Conservation (phyloP, 1,284 basidiomycete species). For the Puccinia polysora region DNA sequence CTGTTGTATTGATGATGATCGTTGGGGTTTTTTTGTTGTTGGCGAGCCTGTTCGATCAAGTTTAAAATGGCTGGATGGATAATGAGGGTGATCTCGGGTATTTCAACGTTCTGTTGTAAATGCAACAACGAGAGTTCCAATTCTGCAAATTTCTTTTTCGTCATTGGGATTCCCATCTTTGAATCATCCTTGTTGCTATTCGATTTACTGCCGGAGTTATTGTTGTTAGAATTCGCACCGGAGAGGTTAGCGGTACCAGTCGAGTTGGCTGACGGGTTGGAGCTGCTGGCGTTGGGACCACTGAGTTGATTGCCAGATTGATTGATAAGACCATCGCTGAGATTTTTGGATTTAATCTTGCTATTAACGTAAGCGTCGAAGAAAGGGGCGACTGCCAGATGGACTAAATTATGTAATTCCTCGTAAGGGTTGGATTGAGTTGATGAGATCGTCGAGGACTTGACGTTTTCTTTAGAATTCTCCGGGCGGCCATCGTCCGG, state of each 20-base stretch:
- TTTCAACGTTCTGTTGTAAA: slow-evolving; percentile 97
- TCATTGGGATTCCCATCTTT: slow-evolving; percentile 95
- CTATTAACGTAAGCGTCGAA: slow-evolving; percentile 86
- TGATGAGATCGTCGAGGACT: slow-evolving; percentile 52
- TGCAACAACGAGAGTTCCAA: slow-evolving; percentile 92
- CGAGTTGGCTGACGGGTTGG: neutral
- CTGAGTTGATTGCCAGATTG: slow-evolving; percentile 42
- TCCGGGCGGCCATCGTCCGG: slow-evolving; percentile 35
- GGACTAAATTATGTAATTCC: slow-evolving; percentile 90
- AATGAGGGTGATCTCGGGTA: slow-evolving; percentile 87
- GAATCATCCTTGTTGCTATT: slow-evolving; percentile 74
- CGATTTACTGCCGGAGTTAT: slow-evolving; percentile 57
- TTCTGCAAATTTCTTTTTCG: slow-evolving; percentile 98
- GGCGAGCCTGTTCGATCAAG: slow-evolving; percentile 64
- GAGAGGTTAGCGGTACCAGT: slow-evolving; percentile 4
- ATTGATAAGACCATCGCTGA: slow-evolving; percentile 33
- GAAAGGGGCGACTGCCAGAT: slow-evolving; percentile 93
- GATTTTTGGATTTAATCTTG: slow-evolving; percentile 49
- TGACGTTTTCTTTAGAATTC: slow-evolving; percentile 43
- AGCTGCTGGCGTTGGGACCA: slow-evolving; percentile 15
- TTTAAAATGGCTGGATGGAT: slow-evolving; percentile 85
- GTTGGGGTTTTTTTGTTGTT: slow-evolving; percentile 5
- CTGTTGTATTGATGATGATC: slow-evolving; percentile 58
- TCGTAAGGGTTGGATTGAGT: slow-evolving; percentile 70
- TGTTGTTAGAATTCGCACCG: slow-evolving; percentile 26